Evolutionary conservation across 768 basidiomycete species (phyloP).

Genomic region (Lenzites betulinus): DNA sequence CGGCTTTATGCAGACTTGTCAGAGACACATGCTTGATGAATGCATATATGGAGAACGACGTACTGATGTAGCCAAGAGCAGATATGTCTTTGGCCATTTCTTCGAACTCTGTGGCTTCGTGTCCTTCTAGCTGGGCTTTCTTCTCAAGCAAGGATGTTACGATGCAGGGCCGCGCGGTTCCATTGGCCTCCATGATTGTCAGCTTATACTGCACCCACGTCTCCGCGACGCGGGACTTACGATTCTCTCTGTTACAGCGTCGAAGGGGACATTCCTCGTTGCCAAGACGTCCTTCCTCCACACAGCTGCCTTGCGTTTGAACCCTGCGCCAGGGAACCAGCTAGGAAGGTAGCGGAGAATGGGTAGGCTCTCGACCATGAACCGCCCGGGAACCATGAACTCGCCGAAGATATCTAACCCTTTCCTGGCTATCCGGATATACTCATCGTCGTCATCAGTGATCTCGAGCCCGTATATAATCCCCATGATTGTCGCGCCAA

Average conservation of each 20-base stretch:
- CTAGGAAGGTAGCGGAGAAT: constrained; percentile 25
- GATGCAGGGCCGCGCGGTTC: constrained; percentile 5
- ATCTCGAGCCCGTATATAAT: constrained; percentile 26
- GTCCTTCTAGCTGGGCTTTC: neutral
- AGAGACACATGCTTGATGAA: neutral
- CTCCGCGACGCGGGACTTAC: neutral
- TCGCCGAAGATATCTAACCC: constrained; percentile 15
- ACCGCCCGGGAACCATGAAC: constrained; percentile 38
- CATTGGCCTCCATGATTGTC: neutral
- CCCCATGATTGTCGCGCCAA: constrained; percentile 21
- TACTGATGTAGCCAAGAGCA: constrained; percentile 5
- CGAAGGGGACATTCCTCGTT: constrained; percentile 25
- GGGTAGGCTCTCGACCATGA: constrained; percentile 43
- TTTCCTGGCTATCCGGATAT: constrained; percentile 19
- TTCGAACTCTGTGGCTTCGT: neutral
- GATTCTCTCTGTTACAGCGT: constrained; percentile 15
- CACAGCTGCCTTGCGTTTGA: constrained; percentile 24
- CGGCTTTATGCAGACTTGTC: constrained; percentile 34
- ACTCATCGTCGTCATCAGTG: constrained; percentile 20
- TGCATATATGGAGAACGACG: neutral
- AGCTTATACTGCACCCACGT: neutral
- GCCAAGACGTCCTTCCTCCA: constrained; percentile 21
- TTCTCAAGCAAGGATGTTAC: constrained; percentile 1
- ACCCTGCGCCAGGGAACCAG: constrained; percentile 33
- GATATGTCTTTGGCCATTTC: neutral